Conservation (phyloP, 1,284 basidiomycete genomes). For the Ustilago trichophora region DNA sequence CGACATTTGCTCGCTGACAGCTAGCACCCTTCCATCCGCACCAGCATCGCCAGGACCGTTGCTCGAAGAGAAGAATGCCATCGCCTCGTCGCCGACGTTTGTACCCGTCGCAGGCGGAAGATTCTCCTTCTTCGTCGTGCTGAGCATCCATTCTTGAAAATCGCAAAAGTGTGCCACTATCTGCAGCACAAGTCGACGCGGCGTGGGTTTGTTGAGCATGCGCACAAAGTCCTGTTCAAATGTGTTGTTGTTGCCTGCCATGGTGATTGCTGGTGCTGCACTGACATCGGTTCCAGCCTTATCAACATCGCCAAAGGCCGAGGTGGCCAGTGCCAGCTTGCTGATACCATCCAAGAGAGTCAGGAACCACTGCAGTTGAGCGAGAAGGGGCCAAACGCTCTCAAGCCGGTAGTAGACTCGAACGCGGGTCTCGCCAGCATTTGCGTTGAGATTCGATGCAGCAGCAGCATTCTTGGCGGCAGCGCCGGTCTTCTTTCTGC, state of each 20-base stretch:
- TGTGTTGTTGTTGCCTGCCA: neutral
- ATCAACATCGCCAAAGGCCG: neutral
- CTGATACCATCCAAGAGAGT: slow-evolving; percentile 28
- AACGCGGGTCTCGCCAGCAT: slow-evolving; percentile 1
- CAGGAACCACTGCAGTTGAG: slow-evolving; percentile 44
- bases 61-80: slow-evolving; percentile 13
- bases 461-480: slow-evolving; percentile 7
- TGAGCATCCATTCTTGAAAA: slow-evolving; percentile 32
- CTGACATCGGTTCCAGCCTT: neutral
- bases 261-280: neutral
- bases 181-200: slow-evolving; percentile 29
- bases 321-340: slow-evolving; percentile 19
- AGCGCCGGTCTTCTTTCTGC: slow-evolving; percentile 21
- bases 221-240: slow-evolving; percentile 22
- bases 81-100: slow-evolving; percentile 5
- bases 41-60: neutral
- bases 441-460: neutral
- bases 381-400: slow-evolving; percentile 39
- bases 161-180: slow-evolving; percentile 35
- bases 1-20: slow-evolving; percentile 43
- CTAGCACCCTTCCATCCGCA: slow-evolving; percentile 15
- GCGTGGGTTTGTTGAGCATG: slow-evolving; percentile 37
- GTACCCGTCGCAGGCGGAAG: slow-evolving; percentile 21
- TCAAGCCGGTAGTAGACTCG: slow-evolving; percentile 44
- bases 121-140: slow-evolving; percentile 29